Conservation (phyloP, 495 filamentous ascomycete genomes). For the Tuber melanosporum region DNA sequence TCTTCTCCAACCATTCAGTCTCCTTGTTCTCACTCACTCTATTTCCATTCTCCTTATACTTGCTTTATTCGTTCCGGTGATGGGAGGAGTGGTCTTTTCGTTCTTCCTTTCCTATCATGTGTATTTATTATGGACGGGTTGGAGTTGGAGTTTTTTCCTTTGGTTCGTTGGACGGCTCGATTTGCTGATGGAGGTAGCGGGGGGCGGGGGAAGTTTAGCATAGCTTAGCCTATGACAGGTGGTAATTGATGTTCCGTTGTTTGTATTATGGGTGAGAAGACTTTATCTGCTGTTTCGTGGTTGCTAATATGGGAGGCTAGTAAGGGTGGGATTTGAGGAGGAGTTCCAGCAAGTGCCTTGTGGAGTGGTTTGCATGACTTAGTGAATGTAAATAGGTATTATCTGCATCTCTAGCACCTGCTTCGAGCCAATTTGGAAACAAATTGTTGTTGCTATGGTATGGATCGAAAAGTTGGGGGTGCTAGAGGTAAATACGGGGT, state of each 20-base stretch:
- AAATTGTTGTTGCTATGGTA: background rate
- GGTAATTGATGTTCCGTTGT: background rate
- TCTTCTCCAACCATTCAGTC: background rate
- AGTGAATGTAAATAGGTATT: background rate
- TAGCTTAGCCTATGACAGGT: background rate
- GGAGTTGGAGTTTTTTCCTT: background rate
- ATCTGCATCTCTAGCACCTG: background rate
- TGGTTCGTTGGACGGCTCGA: background rate
- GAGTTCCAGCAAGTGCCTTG: background rate
- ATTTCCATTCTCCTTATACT: background rate
- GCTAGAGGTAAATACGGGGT: too few relatives aligned
- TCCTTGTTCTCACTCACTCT: background rate
- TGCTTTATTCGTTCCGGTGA: background rate
- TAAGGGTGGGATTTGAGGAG: background rate
- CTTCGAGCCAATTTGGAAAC: background rate
- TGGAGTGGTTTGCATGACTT: background rate
- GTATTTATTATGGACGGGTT: background rate
- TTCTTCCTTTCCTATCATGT: background rate
- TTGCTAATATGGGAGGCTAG: background rate
- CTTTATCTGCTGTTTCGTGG: background rate
- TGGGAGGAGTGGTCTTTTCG: background rate
- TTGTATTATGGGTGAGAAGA: background rate
- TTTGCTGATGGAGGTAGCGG: background rate
- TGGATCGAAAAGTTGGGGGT: too few relatives aligned
- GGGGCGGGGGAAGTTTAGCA: background rate